Evolutionary conservation across 2,329 filamentous ascomycete genomes (phyloP), one percentile per base, ranked within the genome.

Genomic region (Fusarium sp.): DNA sequence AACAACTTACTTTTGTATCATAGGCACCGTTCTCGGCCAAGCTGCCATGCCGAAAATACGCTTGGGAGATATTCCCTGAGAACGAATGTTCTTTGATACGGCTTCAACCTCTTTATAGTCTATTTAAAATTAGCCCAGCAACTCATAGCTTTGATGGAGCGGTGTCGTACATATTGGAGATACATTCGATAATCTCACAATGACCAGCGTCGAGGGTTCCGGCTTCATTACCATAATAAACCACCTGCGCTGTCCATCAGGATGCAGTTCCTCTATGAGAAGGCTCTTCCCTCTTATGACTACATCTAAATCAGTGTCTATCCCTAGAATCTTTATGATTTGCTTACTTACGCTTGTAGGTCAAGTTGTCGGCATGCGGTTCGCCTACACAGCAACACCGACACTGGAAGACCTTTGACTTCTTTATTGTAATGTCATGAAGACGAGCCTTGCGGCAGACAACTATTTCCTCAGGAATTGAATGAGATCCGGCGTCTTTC

Each of bases 391-490:
- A 54, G 23, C 35, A 54, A 19, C 49, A 54, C 19, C 19, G 35
- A n/a, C 23, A 39, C 7, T 27, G 3, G 4, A 54, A n/a, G 10
- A 4, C 3, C 0, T n/a, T 39, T 11, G 14, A 2, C 0, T 21
- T 54, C 31, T 11, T 3, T 21, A 3, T 16, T 1, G 10, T 12
- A n/a, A 0, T 16, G 1, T 9, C 7, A 1, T 3, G 19, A 3
- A 54, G 10, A 7, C 25, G 5, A n/a, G 49, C 35, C 5, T n/a
- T 29, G 0, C 14, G 25, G 4, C 49, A 54, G 7, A 18, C 3
- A 4, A 29, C 1, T 12, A 3, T 0, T 9, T 54, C 49, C 0
- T n/a, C 31, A 0, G 4, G 0, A 9, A 37, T 2, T 38, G 19
- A 12, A 21, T 19, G 7, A 12, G 35, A 11, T 2, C 0, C 23